These are phyloP conservation scores for Eremothecium gossypii DNA, from an alignment of 1,139 yeast genomes.

Conservation along the genomic window DNA sequence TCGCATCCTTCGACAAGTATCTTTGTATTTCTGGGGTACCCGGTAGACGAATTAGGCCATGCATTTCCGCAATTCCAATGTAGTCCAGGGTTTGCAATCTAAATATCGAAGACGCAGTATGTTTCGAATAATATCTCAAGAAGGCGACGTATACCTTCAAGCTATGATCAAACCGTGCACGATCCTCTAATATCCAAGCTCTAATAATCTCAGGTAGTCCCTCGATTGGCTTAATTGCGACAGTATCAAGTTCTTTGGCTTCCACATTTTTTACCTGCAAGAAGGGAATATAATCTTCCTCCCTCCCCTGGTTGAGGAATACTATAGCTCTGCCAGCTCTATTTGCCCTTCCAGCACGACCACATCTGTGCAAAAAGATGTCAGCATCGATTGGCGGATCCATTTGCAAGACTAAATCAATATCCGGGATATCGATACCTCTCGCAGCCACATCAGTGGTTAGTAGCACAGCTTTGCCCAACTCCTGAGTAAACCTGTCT, in stretches of 20 bases:
- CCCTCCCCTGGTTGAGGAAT: slow-evolving; percentile 62
- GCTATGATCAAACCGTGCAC: slow-evolving; percentile 74
- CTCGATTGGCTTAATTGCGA: slow-evolving; percentile 18
- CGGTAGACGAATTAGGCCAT: slow-evolving; percentile 77
- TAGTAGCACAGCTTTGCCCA: slow-evolving; percentile 52
- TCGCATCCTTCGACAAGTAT: slow-evolving; percentile 36
- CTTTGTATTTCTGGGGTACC: slow-evolving; percentile 82
- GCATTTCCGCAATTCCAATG: slow-evolving; percentile 60
- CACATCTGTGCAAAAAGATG: slow-evolving; percentile 80
- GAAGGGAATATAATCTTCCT: slow-evolving; percentile 73
- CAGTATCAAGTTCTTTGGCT: slow-evolving; percentile 35
- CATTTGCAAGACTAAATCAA: slow-evolving; percentile 75
- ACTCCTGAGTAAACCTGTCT: slow-evolving; percentile 42
- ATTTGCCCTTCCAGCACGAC: slow-evolving; percentile 89
- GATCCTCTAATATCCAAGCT: slow-evolving; percentile 57
- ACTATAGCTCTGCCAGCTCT: slow-evolving; percentile 71
- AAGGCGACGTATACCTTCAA: slow-evolving; percentile 77
- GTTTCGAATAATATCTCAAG: slow-evolving; percentile 76
- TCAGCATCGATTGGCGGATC: slow-evolving; percentile 92
- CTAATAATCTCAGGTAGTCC: slow-evolving; percentile 35
- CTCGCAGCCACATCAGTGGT: slow-evolving; percentile 89
- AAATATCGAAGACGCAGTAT: slow-evolving; percentile 85
- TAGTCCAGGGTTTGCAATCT: slow-evolving; percentile 65
- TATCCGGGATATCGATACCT: slow-evolving; percentile 89
- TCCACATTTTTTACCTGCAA: slow-evolving; percentile 64